A percentile compares a stretch with the other conserved stretches of the same genome.
These are phyloP conservation scores for Apiospora saccharicola DNA, from an alignment of 2,329 filamentous ascomycete genomes.

Conservation along the genomic window DNA sequence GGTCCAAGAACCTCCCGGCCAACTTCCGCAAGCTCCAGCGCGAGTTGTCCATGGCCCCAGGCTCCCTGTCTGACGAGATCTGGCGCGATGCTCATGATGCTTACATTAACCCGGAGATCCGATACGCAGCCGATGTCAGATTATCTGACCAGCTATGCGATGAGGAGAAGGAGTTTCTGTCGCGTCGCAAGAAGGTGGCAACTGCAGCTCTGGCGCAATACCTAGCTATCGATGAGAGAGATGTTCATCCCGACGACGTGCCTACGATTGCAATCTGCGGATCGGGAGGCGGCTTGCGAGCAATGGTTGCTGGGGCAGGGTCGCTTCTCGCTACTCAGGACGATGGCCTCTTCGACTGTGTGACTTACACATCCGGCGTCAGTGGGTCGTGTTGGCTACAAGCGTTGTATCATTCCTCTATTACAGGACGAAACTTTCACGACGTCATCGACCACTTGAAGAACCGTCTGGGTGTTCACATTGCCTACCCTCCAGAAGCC, in stretches of 20 bases:
- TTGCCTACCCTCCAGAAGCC: slow-evolving; percentile 88
- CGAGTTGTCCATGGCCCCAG: slow-evolving; percentile 86
- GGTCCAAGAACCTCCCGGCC: slow-evolving; percentile 78
- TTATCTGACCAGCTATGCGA: slow-evolving; percentile 82
- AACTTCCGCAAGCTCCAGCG: slow-evolving; percentile 84
- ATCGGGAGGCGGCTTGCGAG: slow-evolving; percentile 89
- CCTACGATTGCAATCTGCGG: slow-evolving; percentile 94
- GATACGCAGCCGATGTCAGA: slow-evolving; percentile 80
- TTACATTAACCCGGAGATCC: slow-evolving; percentile 84
- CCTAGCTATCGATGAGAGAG: slow-evolving; percentile 76
- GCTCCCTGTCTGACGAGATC: slow-evolving; percentile 89
- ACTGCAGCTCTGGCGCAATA: slow-evolving; percentile 82
- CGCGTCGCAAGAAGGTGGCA: slow-evolving; percentile 72
- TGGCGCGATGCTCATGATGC: slow-evolving; percentile 92
- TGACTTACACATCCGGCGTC: slow-evolving; percentile 94
- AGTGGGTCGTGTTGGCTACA: slow-evolving; percentile 98
- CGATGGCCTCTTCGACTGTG: slow-evolving; percentile 89
- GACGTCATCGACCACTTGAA: slow-evolving; percentile 86
- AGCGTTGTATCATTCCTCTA: slow-evolving; percentile 82
- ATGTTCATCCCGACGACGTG: slow-evolving; percentile 92
- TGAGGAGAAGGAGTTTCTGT: slow-evolving; percentile 80
- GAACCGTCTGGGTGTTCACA: slow-evolving; percentile 82
- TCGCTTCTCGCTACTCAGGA: slow-evolving; percentile 86
- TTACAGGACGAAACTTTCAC: slow-evolving; percentile 72
- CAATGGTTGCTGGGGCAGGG: slow-evolving; percentile 88